Conservation (phyloP, 2,329 filamentous ascomycete species). For the Xylariaceae sp. region DNA sequence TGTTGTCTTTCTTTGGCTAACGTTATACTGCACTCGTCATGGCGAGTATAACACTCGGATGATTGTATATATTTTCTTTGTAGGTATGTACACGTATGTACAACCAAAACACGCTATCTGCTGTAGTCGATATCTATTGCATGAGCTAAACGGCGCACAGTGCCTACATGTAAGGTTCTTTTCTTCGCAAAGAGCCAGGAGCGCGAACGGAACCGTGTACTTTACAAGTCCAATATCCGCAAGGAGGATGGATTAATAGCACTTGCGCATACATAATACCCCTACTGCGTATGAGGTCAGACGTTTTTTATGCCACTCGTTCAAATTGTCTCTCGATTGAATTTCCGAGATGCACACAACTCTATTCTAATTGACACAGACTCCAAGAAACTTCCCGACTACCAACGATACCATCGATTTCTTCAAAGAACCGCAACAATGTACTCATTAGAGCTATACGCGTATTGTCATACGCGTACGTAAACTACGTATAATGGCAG, state of each 20-base stretch:
- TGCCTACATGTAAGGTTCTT: not conserved
- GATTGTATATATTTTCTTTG: not conserved
- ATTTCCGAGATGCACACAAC: not conserved
- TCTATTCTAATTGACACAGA: slow-evolving; percentile 1
- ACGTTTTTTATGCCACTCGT: too few relatives aligned
- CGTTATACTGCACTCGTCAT: not conserved
- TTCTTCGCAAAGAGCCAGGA: not conserved
- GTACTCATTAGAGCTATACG: not conserved
- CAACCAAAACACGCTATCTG: too few relatives aligned
- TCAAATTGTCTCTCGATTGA: not conserved
- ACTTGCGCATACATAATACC: too few relatives aligned
- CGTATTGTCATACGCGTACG: not conserved
- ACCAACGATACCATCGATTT: too few relatives aligned
- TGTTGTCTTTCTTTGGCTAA: not conserved
- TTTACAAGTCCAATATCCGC: not conserved
- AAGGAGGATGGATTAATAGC: too few relatives aligned
- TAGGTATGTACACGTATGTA: too few relatives aligned
- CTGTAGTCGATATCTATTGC: not conserved
- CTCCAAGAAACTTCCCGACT: not conserved
- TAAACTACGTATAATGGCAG: not conserved
- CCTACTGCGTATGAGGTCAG: not conserved
- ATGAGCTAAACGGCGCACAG: slow-evolving; percentile 1
- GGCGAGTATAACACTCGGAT: not conserved
- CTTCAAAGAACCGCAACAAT: not conserved
- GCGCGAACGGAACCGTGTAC: not conserved